phyloP scores from a whole-genome alignment of 2,329 filamentous ascomycete species.

The Orbilia blumenaviensis region DNA sequence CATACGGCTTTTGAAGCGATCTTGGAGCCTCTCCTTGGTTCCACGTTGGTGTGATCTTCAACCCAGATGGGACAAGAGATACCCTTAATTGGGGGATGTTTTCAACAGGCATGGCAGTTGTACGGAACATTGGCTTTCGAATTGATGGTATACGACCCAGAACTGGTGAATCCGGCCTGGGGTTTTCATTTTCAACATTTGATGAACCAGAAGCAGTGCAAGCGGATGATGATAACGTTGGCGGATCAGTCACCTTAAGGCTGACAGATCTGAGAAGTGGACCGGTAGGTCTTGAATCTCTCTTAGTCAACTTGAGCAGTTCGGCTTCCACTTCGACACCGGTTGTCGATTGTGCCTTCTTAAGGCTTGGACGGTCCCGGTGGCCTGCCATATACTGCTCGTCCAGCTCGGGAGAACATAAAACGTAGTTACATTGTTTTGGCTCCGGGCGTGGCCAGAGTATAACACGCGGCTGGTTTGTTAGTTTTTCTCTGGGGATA shows the following conservation, averaged over 20 bases:
- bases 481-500: conserved; percentile 26
- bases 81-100: conserved; percentile 4
- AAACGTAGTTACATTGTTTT: conserved; percentile 21
- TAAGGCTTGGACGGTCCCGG: conserved; percentile 17
- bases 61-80: conserved; percentile 17
- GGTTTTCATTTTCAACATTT: background rate
- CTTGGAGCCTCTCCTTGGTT: background rate
- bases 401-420: conserved; percentile 2
- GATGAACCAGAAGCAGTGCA: no score
- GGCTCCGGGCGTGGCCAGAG: conserved; percentile 22
- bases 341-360: conserved; percentile 16
- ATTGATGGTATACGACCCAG: background rate
- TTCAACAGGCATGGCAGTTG: conserved; percentile 29
- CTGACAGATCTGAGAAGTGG: background rate
- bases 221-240: background rate
- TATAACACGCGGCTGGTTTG: conserved; percentile 4
- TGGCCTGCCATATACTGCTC: conserved; percentile 30
- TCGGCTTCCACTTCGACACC: conserved; percentile 16
- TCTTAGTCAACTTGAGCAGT: background rate
- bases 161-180: background rate
- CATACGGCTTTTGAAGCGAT: conserved; percentile 26
- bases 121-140: background rate
- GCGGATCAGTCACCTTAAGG: conserved; percentile 15
- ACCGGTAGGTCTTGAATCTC: background rate
- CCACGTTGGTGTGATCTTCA: conserved; percentile 11